Evolutionary conservation across 2,329 filamentous ascomycete species (phyloP).

Genomic region (Metarhizium sp.): DNA sequence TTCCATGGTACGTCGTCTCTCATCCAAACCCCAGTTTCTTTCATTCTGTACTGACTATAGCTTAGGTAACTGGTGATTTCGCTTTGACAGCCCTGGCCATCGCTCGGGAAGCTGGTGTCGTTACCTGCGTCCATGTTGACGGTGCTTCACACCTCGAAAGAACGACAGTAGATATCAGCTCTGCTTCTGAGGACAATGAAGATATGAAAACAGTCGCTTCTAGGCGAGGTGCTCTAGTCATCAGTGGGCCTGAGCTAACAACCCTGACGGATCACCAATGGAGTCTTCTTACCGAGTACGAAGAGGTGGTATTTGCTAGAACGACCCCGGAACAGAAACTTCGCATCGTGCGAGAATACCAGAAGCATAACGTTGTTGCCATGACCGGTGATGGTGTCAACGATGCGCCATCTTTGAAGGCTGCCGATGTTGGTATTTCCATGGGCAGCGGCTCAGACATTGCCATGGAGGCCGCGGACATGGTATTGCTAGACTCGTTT

Average conservation of each 20-base stretch:
- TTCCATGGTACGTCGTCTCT: constrained; percentile 50
- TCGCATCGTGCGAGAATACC: constrained; percentile 68
- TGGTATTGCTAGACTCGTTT: constrained; percentile 71
- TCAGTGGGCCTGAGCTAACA: constrained; percentile 58
- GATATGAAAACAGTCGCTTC: constrained; percentile 12
- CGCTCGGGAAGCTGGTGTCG: constrained; percentile 61
- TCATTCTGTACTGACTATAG: neutral
- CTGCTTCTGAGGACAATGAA: constrained; percentile 10
- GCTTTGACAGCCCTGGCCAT: constrained; percentile 67
- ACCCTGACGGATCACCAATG: constrained; percentile 59
- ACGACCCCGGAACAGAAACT: constrained; percentile 75
- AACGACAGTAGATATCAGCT: constrained; percentile 3
- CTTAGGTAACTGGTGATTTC: constrained; percentile 63
- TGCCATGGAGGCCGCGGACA: constrained; percentile 71
- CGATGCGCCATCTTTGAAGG: constrained; percentile 70
- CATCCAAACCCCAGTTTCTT: neutral
- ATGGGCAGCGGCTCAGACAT: constrained; percentile 76
- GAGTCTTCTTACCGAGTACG: constrained; percentile 53
- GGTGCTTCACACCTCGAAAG: constrained; percentile 41
- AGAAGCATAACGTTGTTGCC: constrained; percentile 57
- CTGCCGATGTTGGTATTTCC: constrained; percentile 75
- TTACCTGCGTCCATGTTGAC: constrained; percentile 47
- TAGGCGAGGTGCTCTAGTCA: constrained; percentile 41
- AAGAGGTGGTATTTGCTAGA: constrained; percentile 65
- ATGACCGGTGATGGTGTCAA: constrained; percentile 88